Conservation (phyloP, 768 basidiomycete species). For the Coprinopsis strossmayeri region DNA sequence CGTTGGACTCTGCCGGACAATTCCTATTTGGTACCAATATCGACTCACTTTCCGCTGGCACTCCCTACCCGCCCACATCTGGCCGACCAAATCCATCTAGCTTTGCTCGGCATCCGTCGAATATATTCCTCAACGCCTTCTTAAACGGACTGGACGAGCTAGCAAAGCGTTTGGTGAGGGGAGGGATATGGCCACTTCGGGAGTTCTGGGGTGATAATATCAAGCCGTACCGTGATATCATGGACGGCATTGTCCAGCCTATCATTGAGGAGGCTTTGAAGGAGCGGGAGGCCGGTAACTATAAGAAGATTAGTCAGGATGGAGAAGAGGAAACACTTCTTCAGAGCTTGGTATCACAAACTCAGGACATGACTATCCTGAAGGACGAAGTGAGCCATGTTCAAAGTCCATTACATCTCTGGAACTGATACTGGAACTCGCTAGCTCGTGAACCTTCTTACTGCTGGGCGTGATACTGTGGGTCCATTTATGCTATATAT, state of each 20-base stretch:
- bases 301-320: conserved; percentile 16
- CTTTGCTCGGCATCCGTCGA: conserved; percentile 6
- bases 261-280: conserved; percentile 42
- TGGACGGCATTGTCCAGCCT: conserved; percentile 46
- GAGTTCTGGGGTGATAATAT: conserved; percentile 45
- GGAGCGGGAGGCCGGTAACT: conserved; percentile 22
- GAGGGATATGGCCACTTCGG: conserved; percentile 46
- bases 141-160: conserved; percentile 39
- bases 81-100: conserved; percentile 21
- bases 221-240: conserved; percentile 41
- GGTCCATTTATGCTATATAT: conserved; percentile 8
- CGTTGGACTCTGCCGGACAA: conserved; percentile 56
- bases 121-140: conserved; percentile 35
- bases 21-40: conserved; percentile 58
- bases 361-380: conserved; percentile 34
- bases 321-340: conserved; percentile 42
- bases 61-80: conserved; percentile 43
- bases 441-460: conserved; percentile 14
- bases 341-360: conserved; percentile 39
- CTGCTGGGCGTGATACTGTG: conserved; percentile 40
- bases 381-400: conserved; percentile 33
- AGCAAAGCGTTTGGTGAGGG: conserved; percentile 30
- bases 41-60: conserved; percentile 26
- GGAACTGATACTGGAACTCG: neutral
- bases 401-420: neutral